These are phyloP conservation scores for Raddia distichophylla DNA, from an alignment of 176 grass and related monocot species.

Conservation along the genomic window DNA sequence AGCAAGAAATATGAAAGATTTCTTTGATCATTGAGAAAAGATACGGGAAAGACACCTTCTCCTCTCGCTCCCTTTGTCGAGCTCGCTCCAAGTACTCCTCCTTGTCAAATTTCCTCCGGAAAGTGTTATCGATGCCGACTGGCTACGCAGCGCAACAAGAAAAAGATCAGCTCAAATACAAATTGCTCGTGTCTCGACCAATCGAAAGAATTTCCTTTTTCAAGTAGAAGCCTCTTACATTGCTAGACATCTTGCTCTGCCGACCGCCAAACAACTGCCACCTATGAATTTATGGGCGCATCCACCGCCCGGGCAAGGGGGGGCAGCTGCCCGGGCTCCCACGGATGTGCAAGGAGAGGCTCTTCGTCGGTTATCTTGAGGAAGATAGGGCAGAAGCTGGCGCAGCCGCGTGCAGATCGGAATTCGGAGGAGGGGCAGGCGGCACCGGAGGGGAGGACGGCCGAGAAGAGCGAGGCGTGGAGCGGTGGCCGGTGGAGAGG, in stretches of 20 bases:
- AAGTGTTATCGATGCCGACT: slow-evolving; percentile 86
- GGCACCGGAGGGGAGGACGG: too few relatives aligned
- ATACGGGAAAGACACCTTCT: slow-evolving; percentile 68
- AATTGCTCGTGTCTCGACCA: not conserved
- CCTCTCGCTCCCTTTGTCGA: slow-evolving; percentile 75
- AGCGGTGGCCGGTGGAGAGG: too few relatives aligned
- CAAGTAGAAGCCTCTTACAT: slow-evolving; percentile 49
- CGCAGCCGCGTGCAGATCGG: too few relatives aligned
- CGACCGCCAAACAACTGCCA: slow-evolving; percentile 17
- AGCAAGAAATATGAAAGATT: slow-evolving; percentile 20
- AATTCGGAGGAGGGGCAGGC: too few relatives aligned
- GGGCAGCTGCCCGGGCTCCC: too few relatives aligned
- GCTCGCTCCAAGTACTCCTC: slow-evolving; percentile 90
- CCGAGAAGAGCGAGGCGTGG: too few relatives aligned
- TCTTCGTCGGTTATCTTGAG: too few relatives aligned
- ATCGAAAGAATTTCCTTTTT: not conserved
- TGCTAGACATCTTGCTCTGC: slow-evolving; percentile 52
- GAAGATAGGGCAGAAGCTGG: too few relatives aligned
- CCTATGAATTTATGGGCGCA: not conserved
- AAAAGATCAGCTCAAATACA: slow-evolving; percentile 24
- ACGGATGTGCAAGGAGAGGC: too few relatives aligned
- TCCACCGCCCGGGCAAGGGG: too few relatives aligned
- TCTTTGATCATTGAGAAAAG: not conserved
- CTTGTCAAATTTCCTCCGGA: slow-evolving; percentile 85
- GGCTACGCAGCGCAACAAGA: slow-evolving; percentile 54